Conservation (phyloP, 2,329 filamentous ascomycete species). For the Gnomoniopsis smithogilvyi region DNA sequence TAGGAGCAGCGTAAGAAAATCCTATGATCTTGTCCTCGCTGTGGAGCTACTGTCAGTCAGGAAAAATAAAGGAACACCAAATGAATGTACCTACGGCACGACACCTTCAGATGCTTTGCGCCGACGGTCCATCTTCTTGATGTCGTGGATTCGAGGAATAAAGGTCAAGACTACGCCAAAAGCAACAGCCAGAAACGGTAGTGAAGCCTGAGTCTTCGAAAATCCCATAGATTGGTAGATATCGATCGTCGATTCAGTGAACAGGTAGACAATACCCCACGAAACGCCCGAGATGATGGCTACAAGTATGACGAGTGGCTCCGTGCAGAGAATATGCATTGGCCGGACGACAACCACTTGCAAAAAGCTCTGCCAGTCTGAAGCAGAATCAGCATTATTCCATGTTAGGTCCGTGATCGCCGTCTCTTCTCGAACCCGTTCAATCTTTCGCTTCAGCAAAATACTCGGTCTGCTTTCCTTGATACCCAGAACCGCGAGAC, state of each 20-base stretch:
- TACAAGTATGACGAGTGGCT: constrained; percentile 42
- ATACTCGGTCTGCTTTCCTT: constrained; percentile 42
- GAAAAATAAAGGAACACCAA: neutral
- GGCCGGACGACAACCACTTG: constrained; percentile 38
- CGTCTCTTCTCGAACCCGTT: constrained; percentile 11
- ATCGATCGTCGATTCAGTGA: constrained; percentile 38
- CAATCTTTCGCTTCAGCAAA: constrained; percentile 29
- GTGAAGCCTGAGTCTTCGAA: constrained; percentile 28
- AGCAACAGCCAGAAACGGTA: constrained; percentile 37
- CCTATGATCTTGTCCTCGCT: constrained; percentile 47
- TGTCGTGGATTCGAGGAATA: constrained; percentile 40
- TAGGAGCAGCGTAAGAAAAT: constrained; percentile 41
- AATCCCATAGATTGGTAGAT: constrained; percentile 37
- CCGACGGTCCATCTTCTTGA: constrained; percentile 21
- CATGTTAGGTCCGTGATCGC: constrained; percentile 19
- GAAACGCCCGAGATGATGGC: constrained; percentile 39
- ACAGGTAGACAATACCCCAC: constrained; percentile 46
- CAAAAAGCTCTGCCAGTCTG: constrained; percentile 33
- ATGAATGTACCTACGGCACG: constrained; percentile 18
- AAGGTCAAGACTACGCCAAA: constrained; percentile 38
- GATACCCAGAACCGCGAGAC: constrained; percentile 33
- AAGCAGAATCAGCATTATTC: constrained; percentile 35
- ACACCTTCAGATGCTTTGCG: constrained; percentile 17
- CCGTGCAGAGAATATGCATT: constrained; percentile 38
- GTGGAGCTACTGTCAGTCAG: constrained; percentile 18